Conservation (phyloP, 768 basidiomycete genomes). For the Boletellus emodensis region DNA sequence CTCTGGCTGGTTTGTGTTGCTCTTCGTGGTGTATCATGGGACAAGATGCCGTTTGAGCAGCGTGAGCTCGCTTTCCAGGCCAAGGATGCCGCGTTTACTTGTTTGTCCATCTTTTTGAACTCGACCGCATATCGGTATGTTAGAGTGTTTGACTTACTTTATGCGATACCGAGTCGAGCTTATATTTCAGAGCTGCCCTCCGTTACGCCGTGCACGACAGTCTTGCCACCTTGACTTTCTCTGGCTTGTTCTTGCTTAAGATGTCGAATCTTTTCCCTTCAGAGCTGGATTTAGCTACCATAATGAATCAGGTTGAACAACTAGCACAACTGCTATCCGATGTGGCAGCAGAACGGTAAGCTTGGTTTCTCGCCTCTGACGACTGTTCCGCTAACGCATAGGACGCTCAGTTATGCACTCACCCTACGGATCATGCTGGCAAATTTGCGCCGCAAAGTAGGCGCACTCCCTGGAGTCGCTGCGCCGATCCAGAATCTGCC, state of each 20-base stretch:
- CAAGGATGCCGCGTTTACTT: constrained; percentile 86
- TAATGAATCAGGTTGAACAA: constrained; percentile 84
- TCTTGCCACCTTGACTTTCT: constrained; percentile 88
- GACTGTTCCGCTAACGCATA: constrained; percentile 9
- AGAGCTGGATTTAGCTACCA: constrained; percentile 72
- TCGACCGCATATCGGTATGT: constrained; percentile 75
- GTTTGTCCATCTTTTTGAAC: constrained; percentile 78
- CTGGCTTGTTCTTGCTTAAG: constrained; percentile 86
- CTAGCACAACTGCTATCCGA: constrained; percentile 87
- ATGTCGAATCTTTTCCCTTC: constrained; percentile 92
- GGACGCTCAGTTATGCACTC: constrained; percentile 67
- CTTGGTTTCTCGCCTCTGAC: neutral
- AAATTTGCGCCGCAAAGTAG: constrained; percentile 85
- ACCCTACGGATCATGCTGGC: constrained; percentile 92
- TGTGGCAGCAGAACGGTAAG: constrained; percentile 85
- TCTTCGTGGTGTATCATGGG: constrained; percentile 88
- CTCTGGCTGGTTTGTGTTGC: constrained; percentile 94
- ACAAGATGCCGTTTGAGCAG: constrained; percentile 94
- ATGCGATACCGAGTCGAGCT: neutral
- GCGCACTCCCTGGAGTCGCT: constrained; percentile 49
- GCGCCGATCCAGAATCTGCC: constrained; percentile 49
- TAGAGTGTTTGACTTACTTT: neutral
- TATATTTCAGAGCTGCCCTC: constrained; percentile 63
- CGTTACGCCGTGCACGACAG: constrained; percentile 92
- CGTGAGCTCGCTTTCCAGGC: constrained; percentile 93